These are phyloP conservation scores for Fusarium multiceps DNA, from an alignment of 2,329 filamentous ascomycete genomes.

Conservation along the genomic window DNA sequence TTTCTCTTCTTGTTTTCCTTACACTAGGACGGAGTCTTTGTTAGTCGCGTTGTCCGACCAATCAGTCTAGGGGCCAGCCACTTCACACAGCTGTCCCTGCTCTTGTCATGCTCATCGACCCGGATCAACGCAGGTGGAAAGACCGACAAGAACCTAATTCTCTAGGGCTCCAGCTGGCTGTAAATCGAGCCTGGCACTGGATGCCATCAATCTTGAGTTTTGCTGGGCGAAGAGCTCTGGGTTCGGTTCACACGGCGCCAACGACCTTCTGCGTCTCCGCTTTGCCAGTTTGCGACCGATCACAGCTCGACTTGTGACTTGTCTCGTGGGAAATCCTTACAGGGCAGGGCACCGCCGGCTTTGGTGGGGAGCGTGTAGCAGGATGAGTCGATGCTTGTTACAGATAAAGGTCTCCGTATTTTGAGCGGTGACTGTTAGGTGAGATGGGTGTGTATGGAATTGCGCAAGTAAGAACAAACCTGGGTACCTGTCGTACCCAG, in stretches of 20 bases:
- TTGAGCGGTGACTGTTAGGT: slow-evolving; percentile 34
- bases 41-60: slow-evolving; percentile 44
- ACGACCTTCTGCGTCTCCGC: slow-evolving; percentile 34
- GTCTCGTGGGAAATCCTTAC: slow-evolving; percentile 17
- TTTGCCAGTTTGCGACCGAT: slow-evolving; percentile 33
- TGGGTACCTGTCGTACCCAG: slow-evolving; percentile 22
- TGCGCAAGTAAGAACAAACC: slow-evolving; percentile 11
- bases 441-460: slow-evolving; percentile 27
- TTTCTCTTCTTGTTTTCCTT: slow-evolving; percentile 37
- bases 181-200: slow-evolving; percentile 35
- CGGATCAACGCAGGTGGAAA: slow-evolving; percentile 22
- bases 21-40: slow-evolving; percentile 42
- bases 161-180: slow-evolving; percentile 29
- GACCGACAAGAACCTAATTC: slow-evolving; percentile 34
- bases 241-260: slow-evolving; percentile 29
- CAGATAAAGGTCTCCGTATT: slow-evolving; percentile 27
- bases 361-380: slow-evolving; percentile 24
- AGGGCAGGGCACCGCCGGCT: slow-evolving; percentile 27
- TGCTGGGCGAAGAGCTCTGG: slow-evolving; percentile 19
- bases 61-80: slow-evolving; percentile 44
- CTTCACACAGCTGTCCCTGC: slow-evolving; percentile 34
- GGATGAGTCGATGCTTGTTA: slow-evolving; percentile 24
- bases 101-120: slow-evolving; percentile 42
- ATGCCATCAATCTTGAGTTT: slow-evolving; percentile 25
- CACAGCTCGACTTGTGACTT: slow-evolving; percentile 13